phyloP scores from a whole-genome alignment of 2,329 filamentous ascomycete genomes.

The Stagonosporopsis rhizophila region DNA sequence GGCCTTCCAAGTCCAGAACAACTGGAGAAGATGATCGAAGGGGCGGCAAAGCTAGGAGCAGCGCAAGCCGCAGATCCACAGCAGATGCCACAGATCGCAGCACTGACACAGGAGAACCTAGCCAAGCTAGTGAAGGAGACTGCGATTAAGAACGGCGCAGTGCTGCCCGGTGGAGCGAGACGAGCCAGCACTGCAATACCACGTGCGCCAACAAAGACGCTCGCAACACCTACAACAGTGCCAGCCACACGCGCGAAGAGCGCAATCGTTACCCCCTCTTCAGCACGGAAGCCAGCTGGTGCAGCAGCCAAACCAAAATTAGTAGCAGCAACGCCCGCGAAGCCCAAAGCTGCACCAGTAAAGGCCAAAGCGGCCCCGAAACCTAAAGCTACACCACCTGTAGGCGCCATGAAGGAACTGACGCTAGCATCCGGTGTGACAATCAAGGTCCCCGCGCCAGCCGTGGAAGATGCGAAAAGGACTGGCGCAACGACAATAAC shows the following conservation, averaged over 20 bases:
- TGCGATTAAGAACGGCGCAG: conserved; percentile 45
- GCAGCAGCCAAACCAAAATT: conserved; percentile 14
- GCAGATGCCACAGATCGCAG: conserved; percentile 37
- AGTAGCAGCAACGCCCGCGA: conserved; percentile 19
- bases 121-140: conserved; percentile 49
- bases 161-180: conserved; percentile 40
- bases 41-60: conserved; percentile 42
- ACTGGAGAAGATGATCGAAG: conserved; percentile 48
- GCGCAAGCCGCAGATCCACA: conserved; percentile 38
- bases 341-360: conserved; percentile 10
- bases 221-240: conserved; percentile 25
- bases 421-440: conserved; percentile 41
- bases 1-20: conserved; percentile 45
- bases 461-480: conserved; percentile 43
- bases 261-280: conserved; percentile 27
- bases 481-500: conserved; percentile 35
- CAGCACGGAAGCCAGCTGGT: conserved; percentile 23
- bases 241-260: conserved; percentile 34
- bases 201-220: conserved; percentile 32
- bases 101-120: conserved; percentile 47
- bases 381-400: conserved; percentile 24
- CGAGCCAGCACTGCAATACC: conserved; percentile 40
- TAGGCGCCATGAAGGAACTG: conserved; percentile 39
- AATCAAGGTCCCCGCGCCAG: conserved; percentile 42
- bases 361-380: conserved; percentile 15